Percentiles rank a stretch among this genome's conserved stretches.
Evolutionary conservation across 345 rosid genomes (phyloP).

Genomic region (Euphorbia lathyris): DNA sequence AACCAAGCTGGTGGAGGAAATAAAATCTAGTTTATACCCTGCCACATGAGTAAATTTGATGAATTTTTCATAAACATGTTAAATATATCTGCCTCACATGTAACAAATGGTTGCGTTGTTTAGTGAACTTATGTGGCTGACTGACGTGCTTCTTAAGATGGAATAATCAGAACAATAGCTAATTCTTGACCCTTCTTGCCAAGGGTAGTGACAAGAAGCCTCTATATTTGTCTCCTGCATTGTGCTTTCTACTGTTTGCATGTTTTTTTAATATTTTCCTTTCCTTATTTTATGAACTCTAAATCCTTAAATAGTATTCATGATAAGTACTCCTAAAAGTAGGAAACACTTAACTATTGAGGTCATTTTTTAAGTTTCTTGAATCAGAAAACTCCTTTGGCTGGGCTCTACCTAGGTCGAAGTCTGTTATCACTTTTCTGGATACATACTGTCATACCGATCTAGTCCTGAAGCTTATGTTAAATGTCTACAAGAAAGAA

Average conservation of each 20-base stretch:
- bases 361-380: neutral
- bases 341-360: neutral
- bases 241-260: neutral
- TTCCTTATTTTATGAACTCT: neutral
- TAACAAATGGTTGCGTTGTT: neutral
- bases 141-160: too few species aligned
- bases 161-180: neutral
- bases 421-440: neutral
- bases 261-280: neutral
- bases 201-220: neutral
- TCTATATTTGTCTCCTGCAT: neutral
- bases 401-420: neutral
- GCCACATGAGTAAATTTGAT: neutral
- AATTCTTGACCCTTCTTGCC: neutral
- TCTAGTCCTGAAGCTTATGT: neutral
- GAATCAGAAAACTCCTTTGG: neutral
- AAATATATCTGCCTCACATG: neutral
- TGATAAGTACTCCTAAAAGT: neutral
- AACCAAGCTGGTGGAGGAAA: slow-evolving; percentile 1
- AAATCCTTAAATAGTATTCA: neutral
- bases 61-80: neutral
- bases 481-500: neutral
- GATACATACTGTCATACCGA: neutral
- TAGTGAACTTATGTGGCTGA: neutral
- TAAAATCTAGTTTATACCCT: neutral